Evolutionary conservation across 2,329 filamentous ascomycete species (phyloP), one percentile per base, ranked within the genome.

Genomic region (Sclerotinia nivalis): DNA sequence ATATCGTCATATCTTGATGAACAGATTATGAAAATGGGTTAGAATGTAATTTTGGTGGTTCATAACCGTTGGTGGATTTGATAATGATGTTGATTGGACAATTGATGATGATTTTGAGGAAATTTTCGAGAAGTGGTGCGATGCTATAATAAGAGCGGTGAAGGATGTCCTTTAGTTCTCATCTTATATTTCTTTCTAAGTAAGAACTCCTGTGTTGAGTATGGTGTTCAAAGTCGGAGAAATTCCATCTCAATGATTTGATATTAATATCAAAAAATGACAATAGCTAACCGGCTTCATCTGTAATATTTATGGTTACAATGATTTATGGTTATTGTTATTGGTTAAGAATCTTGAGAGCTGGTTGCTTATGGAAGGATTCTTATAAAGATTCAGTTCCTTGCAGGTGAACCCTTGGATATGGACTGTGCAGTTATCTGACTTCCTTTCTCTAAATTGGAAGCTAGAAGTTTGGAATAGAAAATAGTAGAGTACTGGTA

Each of bases 91-190:
- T 40, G 2, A 49, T 62, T 62, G 43, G 43, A 62, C 43, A 49
- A 49, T 49, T 47, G 43, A 49, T 13, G 59, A n/a, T 47, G 25
- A n/a, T 49, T 49, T 62, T 43, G 43, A 61, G 43, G 25, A 47
- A 31, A 8, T 15, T 4, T 50, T 18, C 43, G 25, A 18, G 20
- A 56, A 56, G 34, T 22, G 31, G 4, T 15, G 20, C n/a, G 34
- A 56, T n/a, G 20, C 28, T 66, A 73, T 55, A 52, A n/a, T 52
- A 61, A 50, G 69, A 68, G 71, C 31, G 72, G 67, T 68, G 72
- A 74, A 72, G 69, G n/a, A 22, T 45, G n/a, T 12, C 18, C 12
- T 20, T 69, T 72, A 74, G 76, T 75, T 74, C 72, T 74, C 75
- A 52, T 40, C 28, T 61, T 61, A 47, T 64, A 10, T 62, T 62